Conservation (phyloP, 805 yeast species). For the Kockiozyma suomiensis region DNA sequence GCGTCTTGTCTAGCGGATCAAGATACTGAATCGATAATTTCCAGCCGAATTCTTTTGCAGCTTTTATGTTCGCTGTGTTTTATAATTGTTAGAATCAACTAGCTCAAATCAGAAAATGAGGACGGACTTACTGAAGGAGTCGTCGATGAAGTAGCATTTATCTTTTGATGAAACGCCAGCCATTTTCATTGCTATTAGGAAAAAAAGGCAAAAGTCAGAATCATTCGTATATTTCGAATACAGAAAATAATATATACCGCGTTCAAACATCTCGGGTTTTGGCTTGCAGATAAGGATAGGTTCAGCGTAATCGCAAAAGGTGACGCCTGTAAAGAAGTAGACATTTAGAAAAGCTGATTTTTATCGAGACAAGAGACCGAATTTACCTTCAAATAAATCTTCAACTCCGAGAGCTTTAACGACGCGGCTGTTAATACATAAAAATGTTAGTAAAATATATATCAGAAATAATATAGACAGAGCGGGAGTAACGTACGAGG, state of each 20-base stretch:
- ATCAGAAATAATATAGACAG: too few relatives aligned
- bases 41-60: constrained; percentile 75
- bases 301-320: constrained; percentile 81
- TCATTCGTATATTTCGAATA: background rate
- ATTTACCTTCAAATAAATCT: constrained; percentile 82
- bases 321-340: constrained; percentile 46
- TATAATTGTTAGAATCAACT: too few relatives aligned
- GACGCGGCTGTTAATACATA: too few relatives aligned
- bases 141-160: constrained; percentile 81
- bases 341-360: background rate
- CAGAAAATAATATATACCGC: constrained; percentile 44
- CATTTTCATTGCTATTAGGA: constrained; percentile 49
- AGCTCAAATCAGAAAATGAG: too few relatives aligned
- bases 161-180: constrained; percentile 57
- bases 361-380: background rate
- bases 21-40: constrained; percentile 69
- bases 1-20: constrained; percentile 64
- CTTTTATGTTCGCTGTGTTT: constrained; percentile 69
- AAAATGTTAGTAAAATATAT: too few relatives aligned
- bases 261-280: constrained; percentile 66
- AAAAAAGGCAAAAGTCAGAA: too few relatives aligned
- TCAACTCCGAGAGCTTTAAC: constrained; percentile 80
- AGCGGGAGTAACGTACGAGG: constrained; percentile 42
- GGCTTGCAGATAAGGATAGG: constrained; percentile 82
- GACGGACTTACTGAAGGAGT: constrained; percentile 55